Evolutionary conservation across 208 protist genomes (phyloP), one percentile per base, ranked within the genome.

Genomic region (Trypanosoma melophagium): DNA sequence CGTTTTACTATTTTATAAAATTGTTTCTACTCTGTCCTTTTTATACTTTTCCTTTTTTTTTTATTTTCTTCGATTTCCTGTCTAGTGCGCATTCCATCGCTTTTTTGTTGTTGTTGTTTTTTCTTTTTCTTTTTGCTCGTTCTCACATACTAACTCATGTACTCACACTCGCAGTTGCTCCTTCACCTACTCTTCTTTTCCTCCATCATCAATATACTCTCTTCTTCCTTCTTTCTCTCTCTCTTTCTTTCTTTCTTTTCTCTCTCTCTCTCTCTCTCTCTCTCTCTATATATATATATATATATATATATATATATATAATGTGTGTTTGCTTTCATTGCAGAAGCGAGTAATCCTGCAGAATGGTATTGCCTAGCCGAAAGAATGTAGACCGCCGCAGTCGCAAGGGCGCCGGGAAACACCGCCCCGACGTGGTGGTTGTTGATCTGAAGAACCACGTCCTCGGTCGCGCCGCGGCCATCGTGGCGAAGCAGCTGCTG

Each of bases 361-460:
- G 71, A 61, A 90, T 93, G 87, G 80, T 84, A 56, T 68, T 84
- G 45, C 88, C 86, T 56, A 86, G 56, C 72, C 86, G 89, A 71
- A 86, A 84, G 80, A 57, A 74, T 22, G 81, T 76, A 35, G 52
- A 58, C 64, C 89, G 89, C 74, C 67, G 68, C 44, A 76, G 79
- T 77, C 89, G 89, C 76, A 94, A 94, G 77, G 55, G 76, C 40
- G 42, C 69, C 73, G 91, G 91, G 84, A 85, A 79, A 76, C 84
- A 90, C 80, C 87, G 84, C 71, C 87, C 87, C 59, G 84, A 93
- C 54, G 87, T 93, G 50, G 82, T 99, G 53, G 91, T 99, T 42
- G 91, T 99, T 66, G 98, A 99, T 86, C 90, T 96, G 55, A 95
- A 97, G 64, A 97, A 97, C 61, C 98, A 99, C 84, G 83, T 99